Evolutionary conservation across 2,329 filamentous ascomycete genomes (phyloP), one percentile per base, ranked within the genome.

Genomic region (Trichophyton benhamiae): DNA sequence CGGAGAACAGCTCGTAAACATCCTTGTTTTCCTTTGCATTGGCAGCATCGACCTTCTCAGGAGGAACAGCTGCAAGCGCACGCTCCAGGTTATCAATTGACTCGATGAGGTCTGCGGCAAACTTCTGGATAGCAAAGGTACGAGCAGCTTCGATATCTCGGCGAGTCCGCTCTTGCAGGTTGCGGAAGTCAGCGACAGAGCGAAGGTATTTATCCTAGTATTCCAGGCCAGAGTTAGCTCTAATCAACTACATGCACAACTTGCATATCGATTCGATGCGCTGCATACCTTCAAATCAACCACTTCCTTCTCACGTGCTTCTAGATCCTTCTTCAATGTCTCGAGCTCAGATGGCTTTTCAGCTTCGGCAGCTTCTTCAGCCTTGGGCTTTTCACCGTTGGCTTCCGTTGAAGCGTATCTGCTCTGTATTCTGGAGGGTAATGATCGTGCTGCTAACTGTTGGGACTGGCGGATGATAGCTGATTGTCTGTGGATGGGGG

Each of bases 21-120:
- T 96, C 91, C 72, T 88, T 81, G 73, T 84, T 83, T 22, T 71
- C 72, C 25, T 83, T 78, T 59, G 82, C 76, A 67, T 82, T 81
- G 17, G 68, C 62, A 20, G 78, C 73, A 22, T 79, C 79, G 65
- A 95, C 81, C 77, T 89, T 89, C 46, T 90, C 86, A 63, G 82
- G 73, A 20, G 89, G 85, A 11, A 96, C 91, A 70, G 86, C 90
- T 65, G 79, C 76, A 49, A 99, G 83, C 49, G 94, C 94, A 67
- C 91, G 91, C 77, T 99, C 94, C 66, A 99, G 86, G 82, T 97
- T 99, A 78, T 99, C 94, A 71, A 99, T 86, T 71, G 85, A 90
- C 74, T 99, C 94, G 68, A 97, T 84, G 53, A 99, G 86, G 77
- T 99, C 94, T 76, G 90, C 88, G 71, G 92, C 90, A 77, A 99